Percentiles rank a stretch among this genome's conserved stretches.
These are phyloP conservation scores for Acidomyces sp. DNA, from an alignment of 495 filamentous ascomycete genomes.

Conservation along the genomic window DNA sequence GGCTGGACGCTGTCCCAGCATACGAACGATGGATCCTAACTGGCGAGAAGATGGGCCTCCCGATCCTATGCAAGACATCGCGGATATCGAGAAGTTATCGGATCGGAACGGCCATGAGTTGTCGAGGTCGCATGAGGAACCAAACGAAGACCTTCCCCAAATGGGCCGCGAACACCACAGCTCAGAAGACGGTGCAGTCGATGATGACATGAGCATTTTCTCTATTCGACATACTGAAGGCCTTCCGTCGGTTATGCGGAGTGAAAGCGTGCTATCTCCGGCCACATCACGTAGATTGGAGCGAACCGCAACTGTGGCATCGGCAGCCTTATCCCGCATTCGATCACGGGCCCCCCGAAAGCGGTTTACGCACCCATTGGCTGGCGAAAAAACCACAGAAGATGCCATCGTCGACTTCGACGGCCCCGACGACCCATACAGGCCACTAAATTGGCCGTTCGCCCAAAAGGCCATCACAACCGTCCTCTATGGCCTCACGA, in stretches of 20 bases:
- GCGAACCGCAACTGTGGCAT: constrained; percentile 4
- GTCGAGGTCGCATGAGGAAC: no score
- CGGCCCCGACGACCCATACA: constrained; percentile 22
- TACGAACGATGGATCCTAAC: no score
- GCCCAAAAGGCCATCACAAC: constrained; percentile 25
- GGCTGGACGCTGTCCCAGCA: no score
- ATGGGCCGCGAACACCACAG: no score
- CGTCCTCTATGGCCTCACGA: constrained; percentile 24
- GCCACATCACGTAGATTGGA: constrained; percentile 3
- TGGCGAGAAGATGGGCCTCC: no score
- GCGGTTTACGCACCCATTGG: constrained; percentile 20
- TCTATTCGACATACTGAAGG: constrained; percentile 7
- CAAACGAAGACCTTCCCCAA: no score
- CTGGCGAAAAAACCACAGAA: constrained; percentile 14
- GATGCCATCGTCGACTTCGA: constrained; percentile 27
- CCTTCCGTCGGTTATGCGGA: neutral
- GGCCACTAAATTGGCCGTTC: constrained; percentile 24
- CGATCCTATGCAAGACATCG: no score
- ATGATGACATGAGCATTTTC: constrained; percentile 2
- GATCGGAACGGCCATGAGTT: no score
- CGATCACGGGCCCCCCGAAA: constrained; percentile 13
- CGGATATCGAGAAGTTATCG: no score
- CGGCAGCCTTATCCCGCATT: constrained; percentile 17
- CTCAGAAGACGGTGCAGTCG: no score
- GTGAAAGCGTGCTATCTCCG: constrained; percentile 1